Evolutionary conservation across 1,284 basidiomycete genomes (phyloP).

Genomic region (Exsudoporus floridanus): DNA sequence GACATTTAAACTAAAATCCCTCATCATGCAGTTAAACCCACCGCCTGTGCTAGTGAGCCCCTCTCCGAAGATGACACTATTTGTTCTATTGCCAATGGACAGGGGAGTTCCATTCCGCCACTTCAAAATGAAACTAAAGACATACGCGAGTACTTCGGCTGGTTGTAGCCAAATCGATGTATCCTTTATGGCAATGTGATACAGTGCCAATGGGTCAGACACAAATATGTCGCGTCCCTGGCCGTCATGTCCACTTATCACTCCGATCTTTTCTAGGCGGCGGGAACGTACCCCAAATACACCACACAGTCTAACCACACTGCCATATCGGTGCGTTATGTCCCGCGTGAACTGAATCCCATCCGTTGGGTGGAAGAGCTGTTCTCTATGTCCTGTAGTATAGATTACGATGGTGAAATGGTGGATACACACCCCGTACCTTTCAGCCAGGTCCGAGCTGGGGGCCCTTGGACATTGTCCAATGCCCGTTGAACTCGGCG

Average conservation of each 20-base stretch:
- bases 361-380: neutral
- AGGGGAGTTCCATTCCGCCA: neutral
- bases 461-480: neutral
- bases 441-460: neutral
- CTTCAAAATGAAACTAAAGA: neutral
- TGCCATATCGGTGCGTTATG: neutral
- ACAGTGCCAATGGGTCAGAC: neutral
- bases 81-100: neutral
- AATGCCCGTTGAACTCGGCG: neutral
- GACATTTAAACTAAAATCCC: neutral
- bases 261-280: neutral
- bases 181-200: conserved; percentile 1
- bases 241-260: neutral
- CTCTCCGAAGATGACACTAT: neutral
- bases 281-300: neutral
- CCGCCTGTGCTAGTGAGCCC: neutral
- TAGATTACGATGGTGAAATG: neutral
- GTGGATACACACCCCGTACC: neutral
- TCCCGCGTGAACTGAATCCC: neutral
- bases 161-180: neutral
- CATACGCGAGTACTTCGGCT: neutral
- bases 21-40: neutral
- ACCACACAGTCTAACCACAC: neutral
- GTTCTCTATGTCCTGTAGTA: neutral
- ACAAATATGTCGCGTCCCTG: neutral